Evolutionary conservation across 495 filamentous ascomycete species (phyloP), one percentile per base, ranked within the genome.

Genomic region (Haplographium delicatum): DNA sequence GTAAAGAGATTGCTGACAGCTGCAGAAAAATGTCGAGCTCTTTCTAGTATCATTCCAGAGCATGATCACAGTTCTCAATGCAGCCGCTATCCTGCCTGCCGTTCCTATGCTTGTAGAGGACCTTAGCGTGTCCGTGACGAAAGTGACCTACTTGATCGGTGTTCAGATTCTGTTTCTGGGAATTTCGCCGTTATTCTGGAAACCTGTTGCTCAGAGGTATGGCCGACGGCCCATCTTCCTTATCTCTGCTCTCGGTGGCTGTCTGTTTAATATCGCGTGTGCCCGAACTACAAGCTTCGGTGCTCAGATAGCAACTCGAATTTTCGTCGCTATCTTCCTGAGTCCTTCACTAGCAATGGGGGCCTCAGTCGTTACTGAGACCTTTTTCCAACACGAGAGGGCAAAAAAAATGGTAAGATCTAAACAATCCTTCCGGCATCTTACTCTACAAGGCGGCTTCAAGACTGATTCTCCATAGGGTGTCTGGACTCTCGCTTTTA

Each of bases 191-290:
- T 69, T 81, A 37, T 42, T 81, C 13, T 79, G 76, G 72, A 72
- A 77, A 51, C 78, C 78, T 5, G 42, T 80, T 0, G 68, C 71
- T 20, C 66, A 73, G 56, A 76, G 73, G 56, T 77, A 71, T 44
- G 78, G 78, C 8, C 68, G 78, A 7, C 68, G 78, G 15, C 73
- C 76, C 0, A 64, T 76, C 5, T 81, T 78, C 48, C 58, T 79
- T 33, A 74, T 48, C 44, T 75, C 72, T n/a, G n/a, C n/a, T n/a
- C n/a, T n/a, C n/a, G n/a, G n/a, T n/a, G n/a, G n/a, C n/a, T n/a
- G n/a, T n/a, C 62, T 72, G 1, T 73, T 66, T 46, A 78, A 80
- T 47, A 65, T 79, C 37, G 76, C 72, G 18, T 79, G 75, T 61
- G 76, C 75, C 9, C 69, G 72, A 40, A n/a, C n/a, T n/a, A n/a